Conservation (phyloP, 2,329 filamentous ascomycete genomes). For the Trichoderma sp. region DNA sequence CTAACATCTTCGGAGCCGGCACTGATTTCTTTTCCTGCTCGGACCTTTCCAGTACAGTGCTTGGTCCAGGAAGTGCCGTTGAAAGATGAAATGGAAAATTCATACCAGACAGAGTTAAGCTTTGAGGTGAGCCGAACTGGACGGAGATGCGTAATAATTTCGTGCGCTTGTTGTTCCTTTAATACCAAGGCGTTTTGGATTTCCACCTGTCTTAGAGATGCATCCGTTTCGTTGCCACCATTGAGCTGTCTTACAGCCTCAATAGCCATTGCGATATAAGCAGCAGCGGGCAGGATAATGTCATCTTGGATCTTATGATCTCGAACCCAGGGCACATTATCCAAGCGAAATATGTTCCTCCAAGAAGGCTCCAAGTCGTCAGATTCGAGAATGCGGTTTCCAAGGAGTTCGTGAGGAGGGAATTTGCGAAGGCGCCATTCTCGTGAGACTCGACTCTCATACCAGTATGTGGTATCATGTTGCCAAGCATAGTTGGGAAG, state of each 20-base stretch:
- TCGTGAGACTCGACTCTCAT: constrained; percentile 26
- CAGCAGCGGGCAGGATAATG: constrained; percentile 44
- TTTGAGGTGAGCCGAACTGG: constrained; percentile 13
- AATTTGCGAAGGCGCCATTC: constrained; percentile 27
- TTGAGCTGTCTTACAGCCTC: constrained; percentile 36
- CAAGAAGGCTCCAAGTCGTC: constrained; percentile 37
- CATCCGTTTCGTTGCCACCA: not conserved
- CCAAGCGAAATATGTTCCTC: constrained; percentile 38
- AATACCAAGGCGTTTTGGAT: constrained; percentile 21
- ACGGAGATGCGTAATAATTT: constrained; percentile 21
- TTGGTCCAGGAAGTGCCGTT: constrained; percentile 19
- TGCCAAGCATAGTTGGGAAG: constrained; percentile 31
- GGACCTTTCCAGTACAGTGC: not conserved
- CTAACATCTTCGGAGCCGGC: not conserved
- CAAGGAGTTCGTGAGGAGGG: constrained; percentile 33
- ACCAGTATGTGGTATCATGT: constrained; percentile 23
- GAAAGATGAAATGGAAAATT: constrained; percentile 20
- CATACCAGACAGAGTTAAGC: constrained; percentile 22
- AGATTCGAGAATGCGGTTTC: constrained; percentile 30
- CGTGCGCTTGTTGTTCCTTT: constrained; percentile 9
- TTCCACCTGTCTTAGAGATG: constrained; percentile 15
- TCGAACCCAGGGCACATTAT: constrained; percentile 43
- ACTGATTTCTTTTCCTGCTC: constrained; percentile 3
- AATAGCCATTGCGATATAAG: constrained; percentile 43
- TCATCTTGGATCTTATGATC: constrained; percentile 43